Percentiles rank a stretch among this genome's conserved stretches.
These are phyloP conservation scores for Alliaria petiolata DNA, from an alignment of 345 rosid species.

Conservation along the genomic window DNA sequence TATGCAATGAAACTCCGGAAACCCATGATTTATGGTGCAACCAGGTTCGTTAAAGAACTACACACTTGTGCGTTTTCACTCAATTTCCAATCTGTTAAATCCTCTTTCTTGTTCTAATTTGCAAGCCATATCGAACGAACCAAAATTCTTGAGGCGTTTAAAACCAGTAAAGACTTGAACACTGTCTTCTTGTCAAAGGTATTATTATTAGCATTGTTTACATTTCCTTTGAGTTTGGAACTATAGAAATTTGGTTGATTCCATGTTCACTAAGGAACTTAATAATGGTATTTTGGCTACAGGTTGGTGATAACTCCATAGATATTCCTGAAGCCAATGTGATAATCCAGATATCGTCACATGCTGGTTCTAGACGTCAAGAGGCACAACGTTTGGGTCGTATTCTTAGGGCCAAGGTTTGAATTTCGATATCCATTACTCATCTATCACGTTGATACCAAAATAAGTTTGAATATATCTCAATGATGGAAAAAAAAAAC, in stretches of 20 bases:
- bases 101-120: conserved; percentile 1
- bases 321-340: conserved; percentile 99
- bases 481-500: conserved; percentile 16
- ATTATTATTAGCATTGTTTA: too few species aligned
- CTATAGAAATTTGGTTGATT: not conserved
- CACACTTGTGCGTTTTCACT: not conserved
- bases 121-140: conserved; percentile 93
- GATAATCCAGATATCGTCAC: conserved; percentile 93
- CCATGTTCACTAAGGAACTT: not conserved
- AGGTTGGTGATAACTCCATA: conserved; percentile 99
- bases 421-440: not conserved
- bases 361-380: conserved; percentile 99
- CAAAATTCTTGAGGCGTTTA: conserved; percentile 84
- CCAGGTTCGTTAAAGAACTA: conserved; percentile 49
- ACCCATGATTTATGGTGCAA: conserved; percentile 99
- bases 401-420: conserved; percentile 97
- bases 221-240: not conserved
- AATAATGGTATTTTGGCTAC: not conserved
- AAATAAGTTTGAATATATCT: not conserved
- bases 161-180: conserved; percentile 78
- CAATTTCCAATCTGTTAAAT: not conserved
- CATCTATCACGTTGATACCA: not conserved
- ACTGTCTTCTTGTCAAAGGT: conserved; percentile 94
- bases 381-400: conserved; percentile 98
- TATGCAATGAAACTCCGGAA: conserved; percentile 91